phyloP scores from a whole-genome alignment of 164 flowering plant species.

The Liquidambar formosana region DNA sequence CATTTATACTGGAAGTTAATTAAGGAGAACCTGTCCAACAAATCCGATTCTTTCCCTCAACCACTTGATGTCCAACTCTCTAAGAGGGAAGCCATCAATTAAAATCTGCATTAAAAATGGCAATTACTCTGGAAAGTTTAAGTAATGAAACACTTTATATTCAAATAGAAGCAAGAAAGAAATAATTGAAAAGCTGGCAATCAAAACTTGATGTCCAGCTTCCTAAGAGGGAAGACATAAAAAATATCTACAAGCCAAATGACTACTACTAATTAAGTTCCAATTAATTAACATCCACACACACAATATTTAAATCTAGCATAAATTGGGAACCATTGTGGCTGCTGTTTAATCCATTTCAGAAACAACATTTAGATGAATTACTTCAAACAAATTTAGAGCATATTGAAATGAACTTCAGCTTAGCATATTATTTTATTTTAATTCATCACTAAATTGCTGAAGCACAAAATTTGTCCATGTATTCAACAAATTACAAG shows the following conservation, averaged over 20 bases:
- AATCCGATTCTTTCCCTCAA: conserved; percentile 80
- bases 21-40: conserved; percentile 77
- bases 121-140: not conserved
- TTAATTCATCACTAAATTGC: not conserved
- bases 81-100: conserved; percentile 73
- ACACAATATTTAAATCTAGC: not conserved
- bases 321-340: not conserved
- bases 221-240: not conserved
- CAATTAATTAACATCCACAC: no score
- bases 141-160: not conserved
- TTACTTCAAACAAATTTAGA: not conserved
- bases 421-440: not conserved
- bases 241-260: not conserved
- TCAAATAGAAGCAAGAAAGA: not conserved
- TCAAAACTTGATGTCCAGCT: not conserved
- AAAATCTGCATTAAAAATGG: conserved; percentile 49
- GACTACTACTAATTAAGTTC: no score
- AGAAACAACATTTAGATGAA: not conserved
- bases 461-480: not conserved
- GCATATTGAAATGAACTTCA: not conserved
- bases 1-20: not conserved
- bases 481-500: not conserved
- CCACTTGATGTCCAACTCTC: conserved; percentile 81
- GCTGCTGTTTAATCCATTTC: not conserved
- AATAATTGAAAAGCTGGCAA: not conserved